phyloP scores from a whole-genome alignment of 129 eudicot species.

The Flaveria linearis region DNA sequence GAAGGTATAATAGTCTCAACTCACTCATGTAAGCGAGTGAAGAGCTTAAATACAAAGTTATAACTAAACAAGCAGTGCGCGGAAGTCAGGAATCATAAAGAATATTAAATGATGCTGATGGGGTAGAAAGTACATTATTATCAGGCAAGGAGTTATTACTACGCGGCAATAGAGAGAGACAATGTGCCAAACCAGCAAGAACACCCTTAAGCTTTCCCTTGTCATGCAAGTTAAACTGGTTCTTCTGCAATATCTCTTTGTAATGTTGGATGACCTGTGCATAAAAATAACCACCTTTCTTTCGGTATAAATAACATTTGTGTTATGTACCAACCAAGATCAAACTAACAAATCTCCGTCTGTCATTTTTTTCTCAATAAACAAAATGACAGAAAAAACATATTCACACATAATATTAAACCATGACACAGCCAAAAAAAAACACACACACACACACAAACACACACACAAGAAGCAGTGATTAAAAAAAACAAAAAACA shows the following conservation, averaged over 20 bases:
- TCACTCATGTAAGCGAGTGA: neutral
- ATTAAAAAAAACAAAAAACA: neutral
- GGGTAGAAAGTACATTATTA: conserved; percentile 51
- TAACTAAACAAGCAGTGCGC: conserved; percentile 17
- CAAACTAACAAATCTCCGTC: neutral
- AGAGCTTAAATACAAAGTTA: neutral
- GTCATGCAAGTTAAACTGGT: conserved; percentile 71
- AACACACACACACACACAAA: neutral
- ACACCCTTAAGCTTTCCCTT: conserved; percentile 76
- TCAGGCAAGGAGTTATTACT: conserved; percentile 38
- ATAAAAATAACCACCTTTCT: conserved; percentile 19
- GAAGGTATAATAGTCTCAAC: neutral
- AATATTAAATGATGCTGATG: neutral
- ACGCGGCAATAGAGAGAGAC: conserved; percentile 76
- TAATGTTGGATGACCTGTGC: conserved; percentile 80
- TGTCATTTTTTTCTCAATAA: neutral
- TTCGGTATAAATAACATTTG: conserved; percentile 9
- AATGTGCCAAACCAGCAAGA: conserved; percentile 69
- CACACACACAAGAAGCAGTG: neutral
- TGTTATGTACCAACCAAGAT: neutral
- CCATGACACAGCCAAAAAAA: neutral
- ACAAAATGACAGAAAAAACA: neutral
- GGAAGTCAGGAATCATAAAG: neutral
- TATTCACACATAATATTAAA: neutral
- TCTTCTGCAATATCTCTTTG: conserved; percentile 71